A percentile compares a stretch with the other conserved stretches of the same genome.
Evolutionary conservation across 2,329 filamentous ascomycete species (phyloP).

Genomic region (Cladosporium phlei): DNA sequence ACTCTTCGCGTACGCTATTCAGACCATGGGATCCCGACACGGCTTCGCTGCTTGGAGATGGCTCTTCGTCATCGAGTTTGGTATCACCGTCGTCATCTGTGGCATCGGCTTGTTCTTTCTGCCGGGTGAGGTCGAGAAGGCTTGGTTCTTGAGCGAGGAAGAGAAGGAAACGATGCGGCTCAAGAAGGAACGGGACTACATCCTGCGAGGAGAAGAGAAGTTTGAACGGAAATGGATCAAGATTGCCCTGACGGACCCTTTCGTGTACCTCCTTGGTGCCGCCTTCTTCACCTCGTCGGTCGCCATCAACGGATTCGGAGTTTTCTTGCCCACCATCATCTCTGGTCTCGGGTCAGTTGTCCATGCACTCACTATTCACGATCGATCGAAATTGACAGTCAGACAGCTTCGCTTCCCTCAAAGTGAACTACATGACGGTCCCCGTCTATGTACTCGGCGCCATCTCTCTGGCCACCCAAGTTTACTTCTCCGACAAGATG

Average conservation of each 20-base stretch:
- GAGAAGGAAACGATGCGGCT: conserved; percentile 22
- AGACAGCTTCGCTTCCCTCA: conserved; percentile 20
- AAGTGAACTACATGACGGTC: conserved; percentile 26
- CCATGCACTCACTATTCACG: too few relatives aligned
- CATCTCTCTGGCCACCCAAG: conserved; percentile 22
- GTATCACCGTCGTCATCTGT: conserved; percentile 19
- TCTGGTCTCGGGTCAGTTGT: conserved; percentile 28
- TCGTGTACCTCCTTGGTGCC: conserved; percentile 28
- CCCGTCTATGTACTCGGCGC: conserved; percentile 33
- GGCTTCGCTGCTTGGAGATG: conserved; percentile 22
- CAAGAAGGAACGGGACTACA: conserved; percentile 26
- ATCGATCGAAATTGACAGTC: background rate
- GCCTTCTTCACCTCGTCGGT: conserved; percentile 35
- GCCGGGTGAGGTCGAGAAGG: conserved; percentile 20
- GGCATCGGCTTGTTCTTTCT: conserved; percentile 20
- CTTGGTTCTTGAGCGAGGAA: conserved; percentile 25
- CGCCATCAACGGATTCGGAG: conserved; percentile 32
- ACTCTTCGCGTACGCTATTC: conserved; percentile 25
- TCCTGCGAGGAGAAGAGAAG: conserved; percentile 27
- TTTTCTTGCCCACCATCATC: conserved; percentile 36
- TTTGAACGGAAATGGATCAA: conserved; percentile 28
- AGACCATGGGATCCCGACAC: conserved; percentile 24
- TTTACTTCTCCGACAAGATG: conserved; percentile 31
- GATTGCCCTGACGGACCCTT: conserved; percentile 30
- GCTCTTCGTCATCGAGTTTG: conserved; percentile 18